Conservation (phyloP, 2,329 filamentous ascomycete species). For the Aspergillus novofumigatus region DNA sequence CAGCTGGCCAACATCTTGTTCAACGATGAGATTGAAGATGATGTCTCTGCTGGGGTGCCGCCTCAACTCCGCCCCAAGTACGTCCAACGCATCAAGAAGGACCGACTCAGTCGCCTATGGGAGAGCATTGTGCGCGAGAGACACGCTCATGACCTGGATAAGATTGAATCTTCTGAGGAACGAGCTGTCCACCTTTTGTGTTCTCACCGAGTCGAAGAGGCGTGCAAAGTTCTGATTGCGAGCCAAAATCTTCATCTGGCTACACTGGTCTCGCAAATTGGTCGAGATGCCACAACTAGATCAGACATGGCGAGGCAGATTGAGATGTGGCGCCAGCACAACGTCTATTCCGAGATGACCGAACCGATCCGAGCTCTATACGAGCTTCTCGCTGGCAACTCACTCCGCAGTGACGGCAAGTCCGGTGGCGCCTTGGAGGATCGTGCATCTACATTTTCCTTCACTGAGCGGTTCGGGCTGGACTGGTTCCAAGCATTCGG, state of each 20-base stretch:
- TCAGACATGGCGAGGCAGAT: slow-evolving; percentile 76
- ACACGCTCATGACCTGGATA: slow-evolving; percentile 64
- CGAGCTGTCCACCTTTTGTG: slow-evolving; percentile 78
- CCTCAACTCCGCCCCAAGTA: slow-evolving; percentile 36
- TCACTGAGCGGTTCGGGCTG: slow-evolving; percentile 77
- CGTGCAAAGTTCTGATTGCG: slow-evolving; percentile 72
- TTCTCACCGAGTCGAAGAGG: slow-evolving; percentile 73
- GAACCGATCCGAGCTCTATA: slow-evolving; percentile 83
- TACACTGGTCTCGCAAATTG: slow-evolving; percentile 77
- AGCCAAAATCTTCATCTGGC: slow-evolving; percentile 79
- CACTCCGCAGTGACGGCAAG: slow-evolving; percentile 76
- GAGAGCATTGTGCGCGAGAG: slow-evolving; percentile 50
- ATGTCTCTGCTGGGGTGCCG: slow-evolving; percentile 42
- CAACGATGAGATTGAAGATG: slow-evolving; percentile 56
- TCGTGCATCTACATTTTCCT: slow-evolving; percentile 71
- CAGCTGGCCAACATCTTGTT: slow-evolving; percentile 82
- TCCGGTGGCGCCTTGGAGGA: slow-evolving; percentile 70
- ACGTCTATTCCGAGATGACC: slow-evolving; percentile 81
- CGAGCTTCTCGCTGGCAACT: slow-evolving; percentile 81
- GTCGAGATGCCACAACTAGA: slow-evolving; percentile 64
- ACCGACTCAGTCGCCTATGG: slow-evolving; percentile 43
- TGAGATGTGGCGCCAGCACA: slow-evolving; percentile 75
- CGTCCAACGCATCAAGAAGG: slow-evolving; percentile 45
- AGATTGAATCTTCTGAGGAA: slow-evolving; percentile 66
- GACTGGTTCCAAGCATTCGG: slow-evolving; percentile 95